Evolutionary conservation across 1,284 basidiomycete species (phyloP).

Genomic region (Apiotrichum montevideense): DNA sequence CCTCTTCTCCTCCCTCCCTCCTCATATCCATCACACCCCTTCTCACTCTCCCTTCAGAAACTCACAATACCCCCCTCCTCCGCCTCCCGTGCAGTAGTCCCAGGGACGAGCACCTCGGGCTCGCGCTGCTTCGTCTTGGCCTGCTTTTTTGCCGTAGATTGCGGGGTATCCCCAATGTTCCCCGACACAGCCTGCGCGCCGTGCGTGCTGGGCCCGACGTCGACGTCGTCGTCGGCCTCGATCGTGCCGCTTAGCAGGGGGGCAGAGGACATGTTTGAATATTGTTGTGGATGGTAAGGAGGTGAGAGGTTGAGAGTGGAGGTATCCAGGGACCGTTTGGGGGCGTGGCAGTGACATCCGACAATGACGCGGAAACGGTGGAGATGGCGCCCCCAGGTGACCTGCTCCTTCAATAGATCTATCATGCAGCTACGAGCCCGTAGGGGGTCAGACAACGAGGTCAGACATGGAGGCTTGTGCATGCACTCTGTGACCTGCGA

Average conservation of each 20-base stretch:
- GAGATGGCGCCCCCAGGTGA: no score
- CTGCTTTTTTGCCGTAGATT: slow-evolving; percentile 2
- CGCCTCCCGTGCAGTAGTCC: slow-evolving; percentile 27
- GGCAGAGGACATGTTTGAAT: slow-evolving; percentile 25
- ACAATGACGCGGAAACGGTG: no score
- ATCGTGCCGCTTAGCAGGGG: slow-evolving; percentile 46
- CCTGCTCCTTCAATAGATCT: no score
- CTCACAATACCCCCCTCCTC: slow-evolving; percentile 46
- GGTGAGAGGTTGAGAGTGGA: no score
- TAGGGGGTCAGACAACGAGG: no score
- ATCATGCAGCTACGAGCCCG: no score
- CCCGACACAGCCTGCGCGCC: slow-evolving; percentile 14
- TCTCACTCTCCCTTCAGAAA: background rate
- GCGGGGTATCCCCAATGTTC: slow-evolving; percentile 31
- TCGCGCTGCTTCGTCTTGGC: slow-evolving; percentile 6
- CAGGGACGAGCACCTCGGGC: slow-evolving; percentile 42
- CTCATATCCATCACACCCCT: no score
- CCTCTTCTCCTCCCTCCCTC: background rate
- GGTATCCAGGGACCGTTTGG: no score
- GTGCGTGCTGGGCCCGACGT: background rate
- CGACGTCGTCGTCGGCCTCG: slow-evolving; percentile 43
- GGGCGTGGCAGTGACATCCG: no score
- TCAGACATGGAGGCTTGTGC: no score
- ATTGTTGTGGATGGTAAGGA: background rate
- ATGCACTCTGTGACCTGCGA: no score